Percentiles rank a stretch among this genome's conserved stretches.
These are phyloP conservation scores for Neurospora pannonica DNA, from an alignment of 495 filamentous ascomycete species.

Conservation along the genomic window DNA sequence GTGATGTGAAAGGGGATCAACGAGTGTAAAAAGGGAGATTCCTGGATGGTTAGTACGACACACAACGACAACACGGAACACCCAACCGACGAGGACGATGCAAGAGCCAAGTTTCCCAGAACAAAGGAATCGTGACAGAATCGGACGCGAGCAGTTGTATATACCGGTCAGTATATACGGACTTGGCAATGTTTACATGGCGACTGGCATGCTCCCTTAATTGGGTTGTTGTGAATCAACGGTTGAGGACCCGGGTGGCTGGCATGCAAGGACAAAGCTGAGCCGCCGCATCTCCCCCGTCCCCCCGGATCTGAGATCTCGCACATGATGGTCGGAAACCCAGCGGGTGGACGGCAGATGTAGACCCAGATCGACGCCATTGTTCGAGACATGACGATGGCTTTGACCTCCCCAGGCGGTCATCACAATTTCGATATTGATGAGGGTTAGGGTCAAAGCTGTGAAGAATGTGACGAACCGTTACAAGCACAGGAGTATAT, in stretches of 20 bases:
- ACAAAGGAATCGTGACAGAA: not conserved
- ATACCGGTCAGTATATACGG: not conserved
- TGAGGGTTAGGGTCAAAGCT: not conserved
- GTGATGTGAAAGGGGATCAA: not conserved
- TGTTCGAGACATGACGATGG: not conserved
- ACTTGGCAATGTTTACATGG: not conserved
- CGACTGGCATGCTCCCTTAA: not conserved
- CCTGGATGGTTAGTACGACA: not conserved
- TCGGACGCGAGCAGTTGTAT: not conserved
- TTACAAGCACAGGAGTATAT: no score
- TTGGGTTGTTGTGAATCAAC: not conserved
- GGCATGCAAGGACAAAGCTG: not conserved
- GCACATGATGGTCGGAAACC: not conserved
- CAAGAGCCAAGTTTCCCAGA: not conserved
- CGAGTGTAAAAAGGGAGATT: not conserved
- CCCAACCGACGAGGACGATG: not conserved
- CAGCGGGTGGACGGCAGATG: not conserved
- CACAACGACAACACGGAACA: not conserved
- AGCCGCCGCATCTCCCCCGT: not conserved
- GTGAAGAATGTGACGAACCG: no score
- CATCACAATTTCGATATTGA: not conserved
- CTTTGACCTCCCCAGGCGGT: not conserved
- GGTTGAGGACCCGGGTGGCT: not conserved
- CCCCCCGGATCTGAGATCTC: not conserved
- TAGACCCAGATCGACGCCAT: not conserved